Evolutionary conservation across 768 basidiomycete species (phyloP).

Genomic region (Arthromyces matolae): DNA sequence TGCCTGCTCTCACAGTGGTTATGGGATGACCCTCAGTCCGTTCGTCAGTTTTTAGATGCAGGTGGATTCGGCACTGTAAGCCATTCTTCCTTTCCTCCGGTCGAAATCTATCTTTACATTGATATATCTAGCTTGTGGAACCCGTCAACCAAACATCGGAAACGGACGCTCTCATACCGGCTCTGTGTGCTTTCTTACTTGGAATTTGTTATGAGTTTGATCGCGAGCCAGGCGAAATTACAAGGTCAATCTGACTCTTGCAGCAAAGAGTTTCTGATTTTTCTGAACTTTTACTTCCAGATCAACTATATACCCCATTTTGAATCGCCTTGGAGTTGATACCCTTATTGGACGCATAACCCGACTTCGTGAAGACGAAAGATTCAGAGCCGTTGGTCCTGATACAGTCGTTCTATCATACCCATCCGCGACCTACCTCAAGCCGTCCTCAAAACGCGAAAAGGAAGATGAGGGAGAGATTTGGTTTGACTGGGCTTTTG

Average conservation of each 20-base stretch:
- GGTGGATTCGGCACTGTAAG: slow-evolving; percentile 89
- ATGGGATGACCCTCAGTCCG: slow-evolving; percentile 91
- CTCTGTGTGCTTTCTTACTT: slow-evolving; percentile 86
- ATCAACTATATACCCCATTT: slow-evolving; percentile 82
- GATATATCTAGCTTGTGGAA: slow-evolving; percentile 81
- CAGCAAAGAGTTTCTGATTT: neutral
- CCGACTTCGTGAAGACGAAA: slow-evolving; percentile 85
- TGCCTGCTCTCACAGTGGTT: slow-evolving; percentile 87
- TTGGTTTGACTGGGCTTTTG: slow-evolving; percentile 98
- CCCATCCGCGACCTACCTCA: slow-evolving; percentile 35
- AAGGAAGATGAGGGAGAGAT: slow-evolving; percentile 71
- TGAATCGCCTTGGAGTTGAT: slow-evolving; percentile 87
- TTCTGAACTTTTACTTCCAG: slow-evolving; percentile 34
- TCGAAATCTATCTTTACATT: neutral
- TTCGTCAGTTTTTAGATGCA: slow-evolving; percentile 85
- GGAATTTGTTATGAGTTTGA: slow-evolving; percentile 97
- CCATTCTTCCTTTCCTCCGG: slow-evolving; percentile 15
- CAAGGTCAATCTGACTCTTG: slow-evolving; percentile 52
- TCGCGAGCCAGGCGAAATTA: slow-evolving; percentile 91
- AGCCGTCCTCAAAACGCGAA: slow-evolving; percentile 33
- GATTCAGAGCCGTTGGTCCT: slow-evolving; percentile 87
- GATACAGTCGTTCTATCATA: slow-evolving; percentile 70
- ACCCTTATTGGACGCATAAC: slow-evolving; percentile 83
- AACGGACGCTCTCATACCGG: slow-evolving; percentile 81
- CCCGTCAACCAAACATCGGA: slow-evolving; percentile 90